Conservation (phyloP, 2,329 filamentous ascomycete genomes). For the Aspergillus ibericus region DNA sequence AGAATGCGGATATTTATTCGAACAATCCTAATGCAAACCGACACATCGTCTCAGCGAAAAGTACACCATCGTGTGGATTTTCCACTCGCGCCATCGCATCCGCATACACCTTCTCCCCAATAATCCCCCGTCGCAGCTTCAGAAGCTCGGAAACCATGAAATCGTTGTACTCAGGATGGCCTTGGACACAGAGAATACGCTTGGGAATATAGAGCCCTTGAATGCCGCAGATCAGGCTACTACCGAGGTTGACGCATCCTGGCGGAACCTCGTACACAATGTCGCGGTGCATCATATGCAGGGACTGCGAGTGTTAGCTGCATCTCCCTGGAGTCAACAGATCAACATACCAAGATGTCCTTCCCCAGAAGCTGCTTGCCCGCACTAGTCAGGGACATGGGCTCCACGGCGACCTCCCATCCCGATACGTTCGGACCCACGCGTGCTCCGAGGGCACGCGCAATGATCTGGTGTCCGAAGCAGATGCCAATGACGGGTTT, state of each 20-base stretch:
- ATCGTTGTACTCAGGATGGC: conserved; percentile 50
- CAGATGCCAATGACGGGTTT: conserved; percentile 48
- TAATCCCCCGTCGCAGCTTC: conserved; percentile 21
- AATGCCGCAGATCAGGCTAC: conserved; percentile 43
- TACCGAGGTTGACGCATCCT: conserved; percentile 44
- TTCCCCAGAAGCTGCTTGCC: conserved; percentile 44
- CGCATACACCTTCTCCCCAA: conserved; percentile 24
- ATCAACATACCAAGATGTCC: conserved; percentile 25
- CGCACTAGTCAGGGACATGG: conserved; percentile 41
- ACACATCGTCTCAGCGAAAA: conserved; percentile 19
- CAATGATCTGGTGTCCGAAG: conserved; percentile 53
- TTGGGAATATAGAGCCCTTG: conserved; percentile 47
- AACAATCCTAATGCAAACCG: conserved; percentile 1
- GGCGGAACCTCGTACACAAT: conserved; percentile 44
- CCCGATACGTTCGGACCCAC: conserved; percentile 43
- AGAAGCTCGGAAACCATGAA: conserved; percentile 38
- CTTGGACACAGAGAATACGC: conserved; percentile 47
- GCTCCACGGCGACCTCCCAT: conserved; percentile 50
- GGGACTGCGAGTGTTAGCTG: conserved; percentile 9
- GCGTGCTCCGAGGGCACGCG: conserved; percentile 41
- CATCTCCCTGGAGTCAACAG: neutral
- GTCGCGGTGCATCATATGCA: conserved; percentile 53
- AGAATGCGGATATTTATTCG: neutral
- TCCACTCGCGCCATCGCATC: conserved; percentile 20
- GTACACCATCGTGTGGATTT: conserved; percentile 24